A percentile compares a stretch with the other conserved stretches of the same genome.
phyloP scores from a whole-genome alignment of 2,329 filamentous ascomycete species.

The Exophiala dermatitidis region DNA sequence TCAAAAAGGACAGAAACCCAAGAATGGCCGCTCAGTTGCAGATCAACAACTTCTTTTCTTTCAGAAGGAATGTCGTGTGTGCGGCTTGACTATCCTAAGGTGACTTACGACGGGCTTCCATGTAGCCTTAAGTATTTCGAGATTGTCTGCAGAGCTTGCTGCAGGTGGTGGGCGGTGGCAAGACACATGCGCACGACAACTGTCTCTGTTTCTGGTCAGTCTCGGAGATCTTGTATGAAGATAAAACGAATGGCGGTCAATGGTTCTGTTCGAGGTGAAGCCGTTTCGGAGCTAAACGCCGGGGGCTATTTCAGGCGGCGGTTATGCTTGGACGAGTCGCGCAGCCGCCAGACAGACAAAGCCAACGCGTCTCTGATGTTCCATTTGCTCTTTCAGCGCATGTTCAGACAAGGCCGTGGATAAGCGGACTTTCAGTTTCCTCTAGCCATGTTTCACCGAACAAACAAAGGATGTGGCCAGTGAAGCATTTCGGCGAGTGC shows the following conservation, averaged over 20 bases:
- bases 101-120: background rate
- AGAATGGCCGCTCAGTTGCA: too few species aligned
- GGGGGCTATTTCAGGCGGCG: conserved; percentile 17
- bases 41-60: background rate
- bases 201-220: conserved; percentile 9
- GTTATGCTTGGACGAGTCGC: conserved; percentile 2
- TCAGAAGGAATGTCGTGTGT: background rate
- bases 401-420: conserved; percentile 14
- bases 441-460: background rate
- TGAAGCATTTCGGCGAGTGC: too few species aligned
- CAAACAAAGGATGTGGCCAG: too few species aligned
- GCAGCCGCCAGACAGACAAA: conserved; percentile 16
- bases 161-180: background rate
- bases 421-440: background rate
- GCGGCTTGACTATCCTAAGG: conserved; percentile 5
- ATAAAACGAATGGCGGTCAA: conserved; percentile 12
- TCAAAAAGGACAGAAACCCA: too few species aligned
- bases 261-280: conserved; percentile 3
- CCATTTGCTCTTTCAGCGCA: conserved; percentile 11
- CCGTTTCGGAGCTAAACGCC: conserved; percentile 14
- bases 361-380: conserved; percentile 5
- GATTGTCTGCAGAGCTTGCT: background rate
- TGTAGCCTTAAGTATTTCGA: background rate
- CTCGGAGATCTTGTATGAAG: conserved; percentile 2
- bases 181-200: background rate